Base-by-base conservation (phyloP, 345 rosid species). In the Populus ilicifolia region DNA sequence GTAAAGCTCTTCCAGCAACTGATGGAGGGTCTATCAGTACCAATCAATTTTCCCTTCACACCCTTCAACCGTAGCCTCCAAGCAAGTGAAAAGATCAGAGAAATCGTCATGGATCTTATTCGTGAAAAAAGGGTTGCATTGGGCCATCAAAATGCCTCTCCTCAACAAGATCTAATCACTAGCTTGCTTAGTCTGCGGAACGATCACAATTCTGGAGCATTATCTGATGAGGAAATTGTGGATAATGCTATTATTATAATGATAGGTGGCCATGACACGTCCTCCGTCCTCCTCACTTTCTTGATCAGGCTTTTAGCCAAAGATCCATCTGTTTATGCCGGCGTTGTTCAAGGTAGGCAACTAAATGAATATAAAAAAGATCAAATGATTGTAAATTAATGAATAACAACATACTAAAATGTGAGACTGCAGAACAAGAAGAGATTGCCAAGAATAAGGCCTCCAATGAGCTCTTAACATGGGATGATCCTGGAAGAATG, bases 401-500 rank as follows among this genome's bases (percentile, higher is more conserved):
- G 17, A 21, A 8, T 6, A 33, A 7, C 59, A 25, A 70, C 21
- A 16, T 6, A 33, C 12, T 16, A 4, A 17, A 14, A 33, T 43
- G 48, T 75, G 33, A 7, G 36, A 14, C 17, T 25, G 9, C 73
- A 76, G 76, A 77, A 64, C 80, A 79, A 63, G 85, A 67, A 2
- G 79, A 77, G 66, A 75, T 74, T 66, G 75, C 67, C 18, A 68
- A 75, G 64, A 73, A 36, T 52, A 80, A 80, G 72, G 29, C 10
- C 30, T 6, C 11, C 36, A 77, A 74, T 13, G 77, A 83, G 14
- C 67, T 27, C 5, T 64, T 87, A 29, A 78, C 87, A 29, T 83
- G 88, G 90, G 80, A 77, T 30, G 86, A 85, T 70, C 79, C 83
- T 2, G 70, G 59, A 13, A 78, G 33, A 54, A 87, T 83, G 87